Percentiles rank a stretch among this genome's conserved stretches.
phyloP scores from a whole-genome alignment of 2,329 filamentous ascomycete genomes.

The Falciphora oryzae region DNA sequence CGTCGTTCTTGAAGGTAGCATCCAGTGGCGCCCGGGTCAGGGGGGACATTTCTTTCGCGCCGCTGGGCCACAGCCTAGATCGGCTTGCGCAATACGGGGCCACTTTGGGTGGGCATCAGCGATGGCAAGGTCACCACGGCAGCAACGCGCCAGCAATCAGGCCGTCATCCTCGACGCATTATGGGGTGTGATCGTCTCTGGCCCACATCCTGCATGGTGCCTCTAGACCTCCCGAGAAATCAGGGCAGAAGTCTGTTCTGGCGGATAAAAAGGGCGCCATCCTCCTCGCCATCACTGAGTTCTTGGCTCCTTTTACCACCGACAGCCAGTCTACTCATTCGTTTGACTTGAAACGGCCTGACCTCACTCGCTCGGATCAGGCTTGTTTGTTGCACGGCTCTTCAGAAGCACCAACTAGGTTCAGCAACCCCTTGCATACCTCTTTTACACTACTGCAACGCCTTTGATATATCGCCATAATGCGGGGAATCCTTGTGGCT shows the following conservation, averaged over 20 bases:
- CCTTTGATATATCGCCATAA: neutral
- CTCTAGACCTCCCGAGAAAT: neutral
- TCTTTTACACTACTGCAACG: neutral
- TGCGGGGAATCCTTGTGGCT: neutral
- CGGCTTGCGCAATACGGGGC: neutral
- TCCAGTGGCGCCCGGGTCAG: neutral
- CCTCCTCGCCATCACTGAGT: neutral
- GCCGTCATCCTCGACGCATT: neutral
- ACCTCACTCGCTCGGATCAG: conserved; percentile 1
- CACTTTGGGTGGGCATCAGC: neutral
- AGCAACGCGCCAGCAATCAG: neutral
- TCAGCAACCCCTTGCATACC: too few relatives aligned
- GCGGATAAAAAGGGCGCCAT: neutral
- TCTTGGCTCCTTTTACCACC: neutral
- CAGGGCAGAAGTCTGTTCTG: neutral
- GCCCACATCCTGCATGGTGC: neutral
- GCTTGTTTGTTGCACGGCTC: neutral
- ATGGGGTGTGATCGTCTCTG: neutral
- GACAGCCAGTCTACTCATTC: neutral
- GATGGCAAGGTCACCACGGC: neutral
- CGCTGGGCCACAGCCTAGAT: neutral
- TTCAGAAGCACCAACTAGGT: neutral
- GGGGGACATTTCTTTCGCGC: neutral
- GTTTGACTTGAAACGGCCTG: neutral
- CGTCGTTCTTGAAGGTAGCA: neutral